phyloP scores from a whole-genome alignment of 202 grass and related monocot species.

The Eragrostis tef region DNA sequence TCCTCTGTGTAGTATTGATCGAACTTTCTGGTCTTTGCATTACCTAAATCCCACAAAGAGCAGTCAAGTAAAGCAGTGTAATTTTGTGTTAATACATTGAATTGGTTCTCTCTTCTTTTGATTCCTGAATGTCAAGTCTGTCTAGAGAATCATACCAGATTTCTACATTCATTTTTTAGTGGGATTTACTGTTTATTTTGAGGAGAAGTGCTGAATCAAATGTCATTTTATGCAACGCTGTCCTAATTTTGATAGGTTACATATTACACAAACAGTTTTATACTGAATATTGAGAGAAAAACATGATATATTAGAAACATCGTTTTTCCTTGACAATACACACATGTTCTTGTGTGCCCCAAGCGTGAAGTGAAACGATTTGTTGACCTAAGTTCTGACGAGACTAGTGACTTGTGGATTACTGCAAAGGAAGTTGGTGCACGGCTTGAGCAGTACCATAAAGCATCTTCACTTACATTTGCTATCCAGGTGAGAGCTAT shows the following conservation, averaged over 20 bases:
- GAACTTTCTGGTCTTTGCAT: not conserved
- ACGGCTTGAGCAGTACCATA: conserved; percentile 66
- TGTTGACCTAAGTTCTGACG: conserved; percentile 75
- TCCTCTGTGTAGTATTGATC: not conserved
- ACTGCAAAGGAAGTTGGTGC: conserved; percentile 76
- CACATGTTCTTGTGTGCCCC: conserved; percentile 88
- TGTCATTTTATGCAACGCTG: not conserved
- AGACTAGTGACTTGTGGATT: conserved; percentile 79
- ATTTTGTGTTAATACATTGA: not conserved
- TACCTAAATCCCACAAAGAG: not conserved
- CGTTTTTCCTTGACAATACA: conserved; percentile 63
- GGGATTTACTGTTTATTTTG: not conserved
- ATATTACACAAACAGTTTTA: not conserved
- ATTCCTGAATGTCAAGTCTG: not conserved
- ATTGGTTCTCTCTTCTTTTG: not conserved
- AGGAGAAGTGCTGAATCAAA: not conserved
- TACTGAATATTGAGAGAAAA: not conserved
- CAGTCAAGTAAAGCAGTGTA: too few species aligned
- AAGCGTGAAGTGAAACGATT: conserved; percentile 81
- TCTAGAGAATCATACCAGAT: not conserved
- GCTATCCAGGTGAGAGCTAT: conserved; percentile 64
- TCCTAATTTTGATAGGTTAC: not conserved
- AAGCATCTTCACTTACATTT: conserved; percentile 88
- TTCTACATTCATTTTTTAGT: not conserved
- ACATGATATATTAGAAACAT: conserved; percentile 15